A percentile compares a stretch with the other conserved stretches of the same genome.
phyloP scores from a whole-genome alignment of 2,329 filamentous ascomycete species.

The Mycogone perniciosa region DNA sequence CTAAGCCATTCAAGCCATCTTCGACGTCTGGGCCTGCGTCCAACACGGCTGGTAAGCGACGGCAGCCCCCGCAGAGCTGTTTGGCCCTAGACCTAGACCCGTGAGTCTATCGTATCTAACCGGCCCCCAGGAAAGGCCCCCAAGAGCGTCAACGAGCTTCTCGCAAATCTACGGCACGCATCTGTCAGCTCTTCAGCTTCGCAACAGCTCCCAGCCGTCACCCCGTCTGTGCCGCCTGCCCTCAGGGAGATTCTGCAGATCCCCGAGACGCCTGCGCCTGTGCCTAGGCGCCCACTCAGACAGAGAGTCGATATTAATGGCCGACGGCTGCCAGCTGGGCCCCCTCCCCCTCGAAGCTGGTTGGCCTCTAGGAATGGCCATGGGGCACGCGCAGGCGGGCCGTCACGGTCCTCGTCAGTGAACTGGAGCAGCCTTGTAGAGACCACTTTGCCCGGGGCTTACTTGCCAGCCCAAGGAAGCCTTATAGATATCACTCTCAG shows the following conservation, averaged over 20 bases:
- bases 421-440: conserved; percentile 13
- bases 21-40: conserved; percentile 29
- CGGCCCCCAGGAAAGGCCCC: conserved; percentile 26
- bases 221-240: conserved; percentile 52
- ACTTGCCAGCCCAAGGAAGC: conserved; percentile 39
- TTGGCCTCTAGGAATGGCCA: conserved; percentile 21
- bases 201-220: conserved; percentile 24
- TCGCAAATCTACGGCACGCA: conserved; percentile 49
- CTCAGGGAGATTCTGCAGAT: conserved; percentile 54
- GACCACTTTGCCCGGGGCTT: conserved; percentile 37
- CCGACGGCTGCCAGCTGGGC: conserved; percentile 49
- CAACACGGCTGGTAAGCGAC: conserved; percentile 22
- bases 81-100: background rate
- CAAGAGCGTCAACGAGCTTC: conserved; percentile 52
- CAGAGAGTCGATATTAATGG: conserved; percentile 40
- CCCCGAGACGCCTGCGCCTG: conserved; percentile 48
- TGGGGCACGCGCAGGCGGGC: conserved; percentile 11
- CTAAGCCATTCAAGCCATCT: conserved; percentile 52
- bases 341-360: conserved; percentile 56
- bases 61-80: background rate
- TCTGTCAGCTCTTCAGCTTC: conserved; percentile 26
- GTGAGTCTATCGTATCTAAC: background rate
- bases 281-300: conserved; percentile 39
- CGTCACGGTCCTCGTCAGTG: conserved; percentile 18
- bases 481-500: conserved; percentile 47